phyloP scores from a whole-genome alignment of 2,329 filamentous ascomycete species.

The Colletotrichum magnum region DNA sequence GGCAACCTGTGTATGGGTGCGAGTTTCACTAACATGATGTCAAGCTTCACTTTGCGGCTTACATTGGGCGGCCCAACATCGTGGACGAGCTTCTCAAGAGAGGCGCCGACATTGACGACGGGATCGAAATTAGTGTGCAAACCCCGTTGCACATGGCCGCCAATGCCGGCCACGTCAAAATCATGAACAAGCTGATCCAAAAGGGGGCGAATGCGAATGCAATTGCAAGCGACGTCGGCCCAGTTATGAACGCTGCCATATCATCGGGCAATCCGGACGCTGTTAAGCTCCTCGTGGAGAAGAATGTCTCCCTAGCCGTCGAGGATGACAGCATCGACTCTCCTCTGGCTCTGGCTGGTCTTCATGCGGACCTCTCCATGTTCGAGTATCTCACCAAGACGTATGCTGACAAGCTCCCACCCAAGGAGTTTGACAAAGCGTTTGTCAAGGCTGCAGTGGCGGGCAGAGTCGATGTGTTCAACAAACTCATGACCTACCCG shows the following conservation, averaged over 20 bases:
- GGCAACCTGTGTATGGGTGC: neutral
- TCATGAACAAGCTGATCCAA: slow-evolving; percentile 56
- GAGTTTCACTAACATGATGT: neutral
- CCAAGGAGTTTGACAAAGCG: slow-evolving; percentile 56
- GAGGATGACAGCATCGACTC: slow-evolving; percentile 48
- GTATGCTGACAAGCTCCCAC: slow-evolving; percentile 55
- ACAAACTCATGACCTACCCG: slow-evolving; percentile 53
- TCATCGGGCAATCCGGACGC: slow-evolving; percentile 57
- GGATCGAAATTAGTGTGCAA: slow-evolving; percentile 47
- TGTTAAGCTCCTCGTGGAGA: slow-evolving; percentile 56
- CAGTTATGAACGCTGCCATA: slow-evolving; percentile 58
- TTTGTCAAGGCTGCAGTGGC: slow-evolving; percentile 54
- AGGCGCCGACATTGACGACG: slow-evolving; percentile 52
- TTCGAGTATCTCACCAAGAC: slow-evolving; percentile 57
- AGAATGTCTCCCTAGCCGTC: slow-evolving; percentile 52
- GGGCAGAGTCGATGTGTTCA: slow-evolving; percentile 57
- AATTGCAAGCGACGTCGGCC: slow-evolving; percentile 45
- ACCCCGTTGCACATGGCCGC: slow-evolving; percentile 59
- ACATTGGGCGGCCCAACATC: slow-evolving; percentile 51
- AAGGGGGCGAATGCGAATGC: slow-evolving; percentile 56
- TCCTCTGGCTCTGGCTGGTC: slow-evolving; percentile 55
- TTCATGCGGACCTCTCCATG: slow-evolving; percentile 55
- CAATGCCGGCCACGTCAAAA: slow-evolving; percentile 53
- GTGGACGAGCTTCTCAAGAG: slow-evolving; percentile 53
- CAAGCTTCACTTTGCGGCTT: slow-evolving; percentile 50